A percentile compares a stretch with the other conserved stretches of the same genome.
These are phyloP conservation scores for Capronia americana DNA, from an alignment of 2,329 filamentous ascomycete species.

Conservation along the genomic window DNA sequence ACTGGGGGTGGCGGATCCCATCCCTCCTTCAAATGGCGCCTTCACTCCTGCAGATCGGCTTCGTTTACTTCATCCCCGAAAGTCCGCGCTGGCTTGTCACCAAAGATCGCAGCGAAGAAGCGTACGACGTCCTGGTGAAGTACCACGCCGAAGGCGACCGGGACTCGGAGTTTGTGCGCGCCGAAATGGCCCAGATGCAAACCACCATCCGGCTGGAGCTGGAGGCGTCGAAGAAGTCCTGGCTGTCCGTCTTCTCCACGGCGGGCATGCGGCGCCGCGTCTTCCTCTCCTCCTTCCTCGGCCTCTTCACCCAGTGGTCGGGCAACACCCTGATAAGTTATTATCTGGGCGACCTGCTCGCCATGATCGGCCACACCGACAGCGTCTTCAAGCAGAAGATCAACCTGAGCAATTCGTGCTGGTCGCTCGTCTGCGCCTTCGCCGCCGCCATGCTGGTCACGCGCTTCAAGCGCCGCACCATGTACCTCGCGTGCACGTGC, in stretches of 20 bases:
- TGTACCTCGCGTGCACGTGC: constrained; percentile 57
- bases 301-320: constrained; percentile 50
- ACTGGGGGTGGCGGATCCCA: constrained; percentile 57
- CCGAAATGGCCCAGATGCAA: constrained; percentile 67
- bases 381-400: constrained; percentile 49
- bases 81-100: constrained; percentile 39
- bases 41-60: constrained; percentile 41
- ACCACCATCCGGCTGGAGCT: constrained; percentile 63
- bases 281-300: constrained; percentile 43
- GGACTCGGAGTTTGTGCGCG: constrained; percentile 60
- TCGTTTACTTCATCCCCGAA: constrained; percentile 43
- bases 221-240: constrained; percentile 53
- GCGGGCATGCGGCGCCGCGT: constrained; percentile 45
- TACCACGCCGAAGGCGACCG: constrained; percentile 62
- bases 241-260: constrained; percentile 43
- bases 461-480: constrained; percentile 52
- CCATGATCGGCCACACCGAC: constrained; percentile 49
- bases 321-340: constrained; percentile 50
- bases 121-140: constrained; percentile 44
- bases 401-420: constrained; percentile 49
- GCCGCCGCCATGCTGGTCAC: constrained; percentile 49
- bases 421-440: constrained; percentile 50
- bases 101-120: constrained; percentile 40
- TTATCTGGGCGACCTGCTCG: constrained; percentile 43
- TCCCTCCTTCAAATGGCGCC: constrained; percentile 51